Conservation (phyloP, 1,284 basidiomycete species). For the Irpex lacteus region DNA sequence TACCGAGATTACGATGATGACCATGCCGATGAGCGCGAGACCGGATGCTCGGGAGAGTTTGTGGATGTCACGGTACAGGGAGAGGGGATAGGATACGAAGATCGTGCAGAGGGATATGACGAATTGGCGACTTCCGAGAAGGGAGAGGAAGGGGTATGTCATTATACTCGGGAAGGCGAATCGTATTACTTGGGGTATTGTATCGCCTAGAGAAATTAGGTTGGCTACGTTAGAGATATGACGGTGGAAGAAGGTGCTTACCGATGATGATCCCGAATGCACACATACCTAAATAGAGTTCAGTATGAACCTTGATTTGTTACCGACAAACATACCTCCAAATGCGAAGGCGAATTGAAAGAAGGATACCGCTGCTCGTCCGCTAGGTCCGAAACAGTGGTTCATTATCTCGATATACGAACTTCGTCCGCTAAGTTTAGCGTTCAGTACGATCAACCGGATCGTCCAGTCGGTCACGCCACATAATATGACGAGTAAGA, state of each 20-base stretch:
- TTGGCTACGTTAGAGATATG: not conserved
- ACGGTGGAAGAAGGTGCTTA: conserved; percentile 20
- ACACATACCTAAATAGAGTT: conserved; percentile 73
- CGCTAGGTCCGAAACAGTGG: conserved; percentile 88
- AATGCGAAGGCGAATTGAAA: conserved; percentile 99
- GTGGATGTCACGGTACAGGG: conserved; percentile 95
- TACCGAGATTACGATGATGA: conserved; percentile 89
- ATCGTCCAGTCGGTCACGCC: conserved; percentile 98
- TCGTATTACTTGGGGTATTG: conserved; percentile 92
- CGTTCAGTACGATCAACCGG: conserved; percentile 91
- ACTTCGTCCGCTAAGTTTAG: conserved; percentile 89
- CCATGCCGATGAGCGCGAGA: conserved; percentile 89
- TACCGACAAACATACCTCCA: conserved; percentile 57
- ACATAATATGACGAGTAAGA: conserved; percentile 80
- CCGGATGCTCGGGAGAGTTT: conserved; percentile 93
- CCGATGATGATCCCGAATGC: conserved; percentile 93
- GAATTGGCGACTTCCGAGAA: conserved; percentile 86
- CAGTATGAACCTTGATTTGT: not conserved
- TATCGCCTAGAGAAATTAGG: conserved; percentile 63
- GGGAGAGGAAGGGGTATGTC: conserved; percentile 65
- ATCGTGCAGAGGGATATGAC: conserved; percentile 85
- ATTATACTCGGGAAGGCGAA: conserved; percentile 80
- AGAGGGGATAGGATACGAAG: conserved; percentile 91
- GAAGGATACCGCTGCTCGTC: conserved; percentile 90
- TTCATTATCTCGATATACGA: conserved; percentile 98